Evolutionary conservation across 139 green algal species (phyloP), one percentile per base, ranked within the genome.

Genomic region (Gonium pectorale): DNA sequence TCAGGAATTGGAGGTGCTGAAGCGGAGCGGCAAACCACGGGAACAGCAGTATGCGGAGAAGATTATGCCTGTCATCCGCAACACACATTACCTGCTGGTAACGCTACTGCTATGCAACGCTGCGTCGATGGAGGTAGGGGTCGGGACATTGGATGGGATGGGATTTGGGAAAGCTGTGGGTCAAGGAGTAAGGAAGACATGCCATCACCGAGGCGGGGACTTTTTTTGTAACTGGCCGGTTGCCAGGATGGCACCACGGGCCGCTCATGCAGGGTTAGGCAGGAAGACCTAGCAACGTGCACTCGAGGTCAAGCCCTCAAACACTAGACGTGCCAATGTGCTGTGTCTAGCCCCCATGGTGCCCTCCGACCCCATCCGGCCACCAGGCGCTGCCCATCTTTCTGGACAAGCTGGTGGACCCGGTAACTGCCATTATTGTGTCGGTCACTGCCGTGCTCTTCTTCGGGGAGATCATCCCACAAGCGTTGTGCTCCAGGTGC

Each of bases 391-490:
- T 98, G 46, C 95, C 95, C 0, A 86, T 98, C 29, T 96, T 97
- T 64, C 82, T 97, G 52, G 90, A 97, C 74, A 72, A 88, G 2
- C 86, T 98, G 67, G 85, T 93, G 15, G 87, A 96, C 75, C 92
- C 92, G 0, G 38, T 93, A 11, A 92, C 89, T 1, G 94, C 95
- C 33, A 90, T 98, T 27, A 41, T 97, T 3, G 49, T 97, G 40
- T 94, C 88, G 27, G 88, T 96, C 21, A 90, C 85, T 0, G 87
- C 88, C 6, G 89, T 97, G 31, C 89, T 98, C 2, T 84, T 98
- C 1, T 97, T 99, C 86, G 97, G 97, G 2, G 95, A 98, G 90
- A 95, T 97, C 68, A 89, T 95, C 21, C 95, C 95, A 5, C 94
- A 97, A 80, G 93, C 95, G 0, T 46, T 96, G 2, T 99, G 96